Evolutionary conservation across 768 basidiomycete species (phyloP), one percentile per base, ranked within the genome.

Genomic region (Panellus pusillus): DNA sequence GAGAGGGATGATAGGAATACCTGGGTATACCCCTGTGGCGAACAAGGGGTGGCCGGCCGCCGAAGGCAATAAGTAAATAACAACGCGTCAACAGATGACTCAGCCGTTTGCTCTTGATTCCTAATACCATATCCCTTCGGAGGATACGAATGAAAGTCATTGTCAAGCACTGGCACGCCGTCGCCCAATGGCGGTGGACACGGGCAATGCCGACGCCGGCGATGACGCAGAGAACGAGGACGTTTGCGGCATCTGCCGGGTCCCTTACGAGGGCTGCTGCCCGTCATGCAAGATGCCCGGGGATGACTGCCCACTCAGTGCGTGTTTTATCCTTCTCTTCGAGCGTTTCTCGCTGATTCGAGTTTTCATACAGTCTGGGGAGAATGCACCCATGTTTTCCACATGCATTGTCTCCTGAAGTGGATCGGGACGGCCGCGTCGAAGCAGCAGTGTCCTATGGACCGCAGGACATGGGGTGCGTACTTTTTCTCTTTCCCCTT

Each of bases 401-500:
- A 99, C 68, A 94, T 98, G 92, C 96, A 99, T 68, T 98, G 96
- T 71, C 73, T 99, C 12, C 79, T 96, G 60, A 97, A 98, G 69
- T 99, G 97, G 97, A 83, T 98, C 55, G 86, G 86, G 5, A 95
- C 94, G 0, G 73, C 83, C 6, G 84, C 90, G 13, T 94, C 91
- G 31, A 98, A 98, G 68, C 87, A 89, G 62, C 93, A 95, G 62
- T 99, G 97, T 76, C 97, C 97, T n/a, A 95, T 99, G 93, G 96
- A 98, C 66, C 79, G 97, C 29, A 75, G 93, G 63, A 76, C 86
- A 2, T 99, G 96, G 96, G 87, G 94, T 95, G 60, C 54, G 88
- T 76, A 11, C 32, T 35, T 8, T 6, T 2, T 24, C 24, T 6
- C 24, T 24, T 24, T 24, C 24, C n/a, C n/a, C n/a, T n/a, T n/a